Base-by-base conservation (phyloP, 768 basidiomycete species). In the Xerocomus spinulosus region DNA sequence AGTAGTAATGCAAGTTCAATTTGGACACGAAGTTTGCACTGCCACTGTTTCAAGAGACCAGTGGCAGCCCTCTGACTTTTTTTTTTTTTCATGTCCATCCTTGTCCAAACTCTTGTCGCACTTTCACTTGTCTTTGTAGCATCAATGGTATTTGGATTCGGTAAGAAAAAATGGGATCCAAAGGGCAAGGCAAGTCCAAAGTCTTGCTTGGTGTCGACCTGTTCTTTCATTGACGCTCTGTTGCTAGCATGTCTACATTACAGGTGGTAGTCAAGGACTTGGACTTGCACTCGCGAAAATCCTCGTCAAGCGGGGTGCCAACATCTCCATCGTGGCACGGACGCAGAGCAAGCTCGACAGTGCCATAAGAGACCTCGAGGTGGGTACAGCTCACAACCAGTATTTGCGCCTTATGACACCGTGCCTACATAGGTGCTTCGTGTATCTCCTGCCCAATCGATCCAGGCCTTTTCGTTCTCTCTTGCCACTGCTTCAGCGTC, bases 261-360 rank as follows among this genome's bases (percentile, higher is more conserved):
- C 91, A 0, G 92, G 92, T 3, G 92, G 88, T 3, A 86, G 83
- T 34, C 73, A 82, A 13, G 92, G 92, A 1, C 78, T 93, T 0
- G 92, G 92, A 1, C 75, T 91, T 2, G 77, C 81, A 0, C 70
- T 94, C 8, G 86, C 91, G 1, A 72, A 76, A 24, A 68, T 84
- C 14, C 73, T 95, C 2, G 77, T 79, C 13, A 68, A 71, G 50
- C 73, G 72, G 49, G 92, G 93, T 0, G 90, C 92, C 0, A 76
- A 90, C 52, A 83, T 94, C 3, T 89, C 87, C 7, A 90, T 94
- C 50, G 85, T 94, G 9, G 92, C 91, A 7, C 75, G 91, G 12
- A 81, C 85, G 43, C 74, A 85, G 57, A 71, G 70, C 37, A 81
- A 78, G 49, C 68, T 93, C 10, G 74, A 80, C 44, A 70, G 67